Percentiles rank a stretch among this genome's conserved stretches.
Conservation (phyloP, 805 yeast species). For the Cyberlindnera japonica region DNA sequence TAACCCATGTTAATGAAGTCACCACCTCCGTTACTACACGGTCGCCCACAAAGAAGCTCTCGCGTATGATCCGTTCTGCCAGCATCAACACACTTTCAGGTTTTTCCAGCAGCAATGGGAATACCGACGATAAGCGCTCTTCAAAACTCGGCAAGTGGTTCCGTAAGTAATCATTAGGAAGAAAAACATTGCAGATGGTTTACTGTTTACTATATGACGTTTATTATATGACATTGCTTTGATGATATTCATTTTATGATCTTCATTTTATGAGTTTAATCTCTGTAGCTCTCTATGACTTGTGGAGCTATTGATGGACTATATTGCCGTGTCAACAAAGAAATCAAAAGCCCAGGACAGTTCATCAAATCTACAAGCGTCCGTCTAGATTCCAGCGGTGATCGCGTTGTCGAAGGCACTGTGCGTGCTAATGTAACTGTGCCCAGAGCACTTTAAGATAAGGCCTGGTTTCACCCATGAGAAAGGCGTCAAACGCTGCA, state of each 20-base stretch:
- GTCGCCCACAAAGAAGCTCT: conserved; percentile 23
- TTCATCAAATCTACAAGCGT: conserved; percentile 8
- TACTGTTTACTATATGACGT: too few relatives aligned
- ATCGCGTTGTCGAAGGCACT: conserved; percentile 24
- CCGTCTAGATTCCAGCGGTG: conserved; percentile 9
- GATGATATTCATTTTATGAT: too few relatives aligned
- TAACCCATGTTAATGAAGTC: conserved; percentile 1
- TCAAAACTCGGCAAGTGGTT: conserved; percentile 15
- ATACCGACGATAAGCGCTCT: conserved; percentile 5
- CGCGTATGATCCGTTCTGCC: conserved; percentile 28
- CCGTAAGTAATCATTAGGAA: conserved; percentile 2
- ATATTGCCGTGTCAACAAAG: too few relatives aligned
- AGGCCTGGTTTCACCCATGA: conserved; percentile 25
- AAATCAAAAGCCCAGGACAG: too few relatives aligned
- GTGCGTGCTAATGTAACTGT: conserved; percentile 27
- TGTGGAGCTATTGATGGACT: too few relatives aligned
- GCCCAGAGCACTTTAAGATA: conserved; percentile 20
- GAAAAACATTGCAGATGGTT: background rate
- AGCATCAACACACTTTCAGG: conserved; percentile 26
- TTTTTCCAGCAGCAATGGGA: conserved; percentile 9
- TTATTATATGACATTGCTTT: too few relatives aligned
- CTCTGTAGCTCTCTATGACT: too few relatives aligned
- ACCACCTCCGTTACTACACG: conserved; percentile 4
- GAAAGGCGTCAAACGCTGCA: conserved; percentile 22
- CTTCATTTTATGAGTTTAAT: too few relatives aligned